A percentile compares a stretch with the other conserved stretches of the same genome.
These are phyloP conservation scores for Colletotrichum sojae DNA, from an alignment of 2,329 filamentous ascomycete genomes.

Conservation along the genomic window DNA sequence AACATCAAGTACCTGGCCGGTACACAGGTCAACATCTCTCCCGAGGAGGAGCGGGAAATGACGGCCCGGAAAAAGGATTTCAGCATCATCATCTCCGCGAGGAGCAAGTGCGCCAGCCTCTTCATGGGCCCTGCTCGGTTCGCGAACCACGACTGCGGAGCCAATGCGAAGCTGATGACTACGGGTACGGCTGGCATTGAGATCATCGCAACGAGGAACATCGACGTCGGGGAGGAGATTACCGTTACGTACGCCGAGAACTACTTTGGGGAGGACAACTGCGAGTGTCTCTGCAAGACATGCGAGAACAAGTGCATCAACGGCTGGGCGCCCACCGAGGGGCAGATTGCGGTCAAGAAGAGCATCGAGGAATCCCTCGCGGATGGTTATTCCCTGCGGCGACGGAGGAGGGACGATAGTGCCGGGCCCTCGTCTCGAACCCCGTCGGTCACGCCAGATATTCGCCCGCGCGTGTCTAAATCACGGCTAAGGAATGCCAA, in stretches of 20 bases:
- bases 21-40: conserved; percentile 92
- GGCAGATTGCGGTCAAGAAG: conserved; percentile 60
- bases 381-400: conserved; percentile 70
- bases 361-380: conserved; percentile 67
- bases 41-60: conserved; percentile 88
- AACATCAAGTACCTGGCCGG: conserved; percentile 92
- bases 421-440: conserved; percentile 67
- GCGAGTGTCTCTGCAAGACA: conserved; percentile 91
- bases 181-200: conserved; percentile 90
- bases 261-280: conserved; percentile 96
- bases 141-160: conserved; percentile 96
- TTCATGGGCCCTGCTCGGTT: conserved; percentile 97
- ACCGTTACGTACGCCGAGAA: conserved; percentile 96
- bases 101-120: conserved; percentile 90
- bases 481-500: conserved; percentile 48
- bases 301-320: conserved; percentile 84
- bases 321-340: conserved; percentile 80
- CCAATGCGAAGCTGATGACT: conserved; percentile 90
- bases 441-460: conserved; percentile 59
- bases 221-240: conserved; percentile 91
- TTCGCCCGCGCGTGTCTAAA: conserved; percentile 37
- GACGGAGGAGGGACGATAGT: conserved; percentile 66
- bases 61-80: conserved; percentile 91
- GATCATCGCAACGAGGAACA: conserved; percentile 86
- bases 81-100: conserved; percentile 94